These are phyloP conservation scores for Ceratorhiza oryzae-sativae DNA, from an alignment of 1,284 basidiomycete species.

Conservation along the genomic window DNA sequence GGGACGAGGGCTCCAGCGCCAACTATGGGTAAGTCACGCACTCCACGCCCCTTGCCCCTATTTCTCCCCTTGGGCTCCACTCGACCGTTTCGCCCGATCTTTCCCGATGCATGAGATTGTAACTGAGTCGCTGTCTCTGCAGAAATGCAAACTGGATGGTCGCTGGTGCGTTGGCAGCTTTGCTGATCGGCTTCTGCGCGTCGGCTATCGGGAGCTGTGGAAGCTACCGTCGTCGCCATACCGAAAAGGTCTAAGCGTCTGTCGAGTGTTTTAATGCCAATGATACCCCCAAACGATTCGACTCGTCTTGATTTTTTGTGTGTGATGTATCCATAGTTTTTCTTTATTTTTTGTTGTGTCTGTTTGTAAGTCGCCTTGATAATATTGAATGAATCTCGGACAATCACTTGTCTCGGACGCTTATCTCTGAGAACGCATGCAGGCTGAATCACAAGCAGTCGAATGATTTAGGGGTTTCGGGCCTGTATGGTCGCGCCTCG, in stretches of 20 bases:
- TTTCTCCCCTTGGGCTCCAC: background rate
- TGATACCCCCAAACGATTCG: constrained; percentile 3
- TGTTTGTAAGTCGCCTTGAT: background rate
- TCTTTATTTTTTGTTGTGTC: background rate
- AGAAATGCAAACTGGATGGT: constrained; percentile 79
- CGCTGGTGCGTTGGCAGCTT: constrained; percentile 70
- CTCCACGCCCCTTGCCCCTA: background rate
- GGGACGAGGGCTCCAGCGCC: constrained; percentile 59
- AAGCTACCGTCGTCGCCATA: constrained; percentile 56
- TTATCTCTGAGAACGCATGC: background rate
- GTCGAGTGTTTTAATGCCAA: background rate
- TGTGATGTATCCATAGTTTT: constrained; percentile 11
- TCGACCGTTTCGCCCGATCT: background rate
- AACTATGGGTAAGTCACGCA: constrained; percentile 57
- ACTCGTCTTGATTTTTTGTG: background rate
- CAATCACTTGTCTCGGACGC: background rate
- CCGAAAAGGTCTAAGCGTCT: constrained; percentile 26
- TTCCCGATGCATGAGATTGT: background rate
- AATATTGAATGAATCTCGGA: constrained; percentile 7
- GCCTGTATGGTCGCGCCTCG: background rate
- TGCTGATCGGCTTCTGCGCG: constrained; percentile 70
- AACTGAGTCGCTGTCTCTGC: background rate
- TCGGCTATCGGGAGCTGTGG: constrained; percentile 73
- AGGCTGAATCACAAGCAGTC: background rate
- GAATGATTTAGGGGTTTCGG: background rate